phyloP scores from a whole-genome alignment of 2,329 filamentous ascomycete genomes.

The Alternaria sp. region DNA sequence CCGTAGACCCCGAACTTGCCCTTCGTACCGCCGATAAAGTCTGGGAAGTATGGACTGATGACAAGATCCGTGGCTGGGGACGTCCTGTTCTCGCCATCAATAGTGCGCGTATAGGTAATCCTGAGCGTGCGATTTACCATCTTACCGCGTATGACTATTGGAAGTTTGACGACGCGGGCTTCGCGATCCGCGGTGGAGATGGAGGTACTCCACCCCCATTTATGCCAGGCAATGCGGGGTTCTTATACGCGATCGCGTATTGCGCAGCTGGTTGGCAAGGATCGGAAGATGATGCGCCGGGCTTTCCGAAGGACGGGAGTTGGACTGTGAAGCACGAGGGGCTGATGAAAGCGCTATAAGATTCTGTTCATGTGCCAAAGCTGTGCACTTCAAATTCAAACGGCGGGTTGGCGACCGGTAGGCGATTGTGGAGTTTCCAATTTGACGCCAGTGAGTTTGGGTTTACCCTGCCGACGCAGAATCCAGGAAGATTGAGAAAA shows the following conservation, averaged over 20 bases:
- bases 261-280: slow-evolving; percentile 64
- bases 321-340: slow-evolving; percentile 36
- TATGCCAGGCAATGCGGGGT: slow-evolving; percentile 61
- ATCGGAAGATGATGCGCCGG: slow-evolving; percentile 42
- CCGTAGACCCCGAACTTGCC: slow-evolving; percentile 33
- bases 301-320: slow-evolving; percentile 32
- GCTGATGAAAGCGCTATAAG: slow-evolving; percentile 17
- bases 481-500: too few species aligned
- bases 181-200: slow-evolving; percentile 62
- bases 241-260: slow-evolving; percentile 62
- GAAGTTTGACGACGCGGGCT: slow-evolving; percentile 61
- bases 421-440: too few species aligned
- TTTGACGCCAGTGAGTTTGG: too few species aligned
- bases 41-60: slow-evolving; percentile 42
- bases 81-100: slow-evolving; percentile 42
- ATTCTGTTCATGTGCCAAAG: too few species aligned
- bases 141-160: slow-evolving; percentile 61
- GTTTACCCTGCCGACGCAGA: too few species aligned
- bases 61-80: slow-evolving; percentile 41
- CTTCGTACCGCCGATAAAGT: slow-evolving; percentile 36
- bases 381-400: too few species aligned
- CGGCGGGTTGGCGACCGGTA: too few species aligned
- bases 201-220: slow-evolving; percentile 65
- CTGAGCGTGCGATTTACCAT: slow-evolving; percentile 41
- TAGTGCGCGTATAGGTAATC: slow-evolving; percentile 35